Base-by-base conservation (phyloP, 495 filamentous ascomycete species). In the Tuber microsphaerosporum region DNA sequence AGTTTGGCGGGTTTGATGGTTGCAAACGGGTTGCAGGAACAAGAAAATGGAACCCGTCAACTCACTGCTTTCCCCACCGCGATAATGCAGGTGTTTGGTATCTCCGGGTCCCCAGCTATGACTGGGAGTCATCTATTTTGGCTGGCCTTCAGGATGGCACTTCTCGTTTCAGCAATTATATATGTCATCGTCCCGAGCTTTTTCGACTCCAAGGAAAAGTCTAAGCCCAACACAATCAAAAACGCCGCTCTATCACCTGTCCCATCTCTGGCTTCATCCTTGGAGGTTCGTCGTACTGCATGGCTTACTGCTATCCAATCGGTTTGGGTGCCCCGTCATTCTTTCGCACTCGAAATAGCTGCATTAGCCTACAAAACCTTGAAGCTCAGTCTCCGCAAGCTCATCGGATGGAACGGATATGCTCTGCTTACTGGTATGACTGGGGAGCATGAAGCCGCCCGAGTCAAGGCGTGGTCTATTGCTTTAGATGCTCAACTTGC, bases 281-380 rank as follows among this genome's bases (percentile, higher is more conserved):
- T 94, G 71, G 91, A 94, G 76, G 92, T 96, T 72, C 90, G 94
- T 71, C 89, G 91, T 75, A 92, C 93, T 81, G 94, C 94, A 43
- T 97, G 94, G 94, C 89, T 97, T 71, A 97, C 94, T 2, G 94
- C 94, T 6, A 90, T 97, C 76, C 94, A 97, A 84, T 93, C 92
- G 34, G 93, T 97, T 20, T 96, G 94, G 86, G 91, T 98, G n/a
- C 94, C 94, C 31, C 89, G 90, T 19, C 93, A 97, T 82, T 90
- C 90, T 71, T 93, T 97, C 81, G 87, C 92, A 78, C 89, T 94
- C 26, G 94, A 97, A 83, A 90, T 92, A 76, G 90, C 91, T 22
- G 94, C 94, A 0, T 87, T 98, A 69, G 86, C 88, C 9, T 87
- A 92, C 70, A 93, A 97, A 85, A 91, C 90, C 65, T 81, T 92